Evolutionary conservation across 305 asterid genomes (phyloP), one percentile per base, ranked within the genome.

Genomic region (Euphrasia arctica): DNA sequence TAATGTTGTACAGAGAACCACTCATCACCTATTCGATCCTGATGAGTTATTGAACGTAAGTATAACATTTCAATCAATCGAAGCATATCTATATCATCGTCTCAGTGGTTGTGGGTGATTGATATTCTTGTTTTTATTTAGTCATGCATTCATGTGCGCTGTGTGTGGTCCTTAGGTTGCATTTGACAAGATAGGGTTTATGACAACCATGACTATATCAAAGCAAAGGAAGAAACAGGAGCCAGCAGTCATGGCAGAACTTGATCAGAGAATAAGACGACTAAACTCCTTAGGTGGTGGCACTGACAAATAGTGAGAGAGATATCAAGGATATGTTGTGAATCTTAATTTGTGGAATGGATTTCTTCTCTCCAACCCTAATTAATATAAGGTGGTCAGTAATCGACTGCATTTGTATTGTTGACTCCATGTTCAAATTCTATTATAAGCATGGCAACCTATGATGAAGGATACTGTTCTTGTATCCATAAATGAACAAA

Each of bases 201-300:
- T 88, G 97, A 82, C 95, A 22, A 85, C 88, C 31, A 81, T 83
- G 39, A 84, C 75, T 39, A 79, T 93, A 75, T 83, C 92, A 41
- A 93, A 90, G 83, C 95, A 93, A 73, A 78, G 97, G 92, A 93
- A 93, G 68, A 93, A 93, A 77, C 99, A 93, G 72, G 97, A 84
- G 77, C 86, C 95, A 1, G 99, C 95, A 0, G 99, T 93, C 15
- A 88, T 88, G 96, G 99, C 97, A 11, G 99, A 88, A 82, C 97
- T 93, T 12, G 90, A 88, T 59, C 92, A 88, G 75, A 86, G 99
- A 80, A 59, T 79, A 63, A 74, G 85, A 68, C 81, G 99, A 25
- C 76, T 93, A 65, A 86, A 80, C 74, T 77, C 95, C 13, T 4
- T 54, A 22, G 60, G 65, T 50, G 60, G 65, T 50, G 78, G 50